Conservation (phyloP, 1,284 basidiomycete species). For the Naganishia albida region DNA sequence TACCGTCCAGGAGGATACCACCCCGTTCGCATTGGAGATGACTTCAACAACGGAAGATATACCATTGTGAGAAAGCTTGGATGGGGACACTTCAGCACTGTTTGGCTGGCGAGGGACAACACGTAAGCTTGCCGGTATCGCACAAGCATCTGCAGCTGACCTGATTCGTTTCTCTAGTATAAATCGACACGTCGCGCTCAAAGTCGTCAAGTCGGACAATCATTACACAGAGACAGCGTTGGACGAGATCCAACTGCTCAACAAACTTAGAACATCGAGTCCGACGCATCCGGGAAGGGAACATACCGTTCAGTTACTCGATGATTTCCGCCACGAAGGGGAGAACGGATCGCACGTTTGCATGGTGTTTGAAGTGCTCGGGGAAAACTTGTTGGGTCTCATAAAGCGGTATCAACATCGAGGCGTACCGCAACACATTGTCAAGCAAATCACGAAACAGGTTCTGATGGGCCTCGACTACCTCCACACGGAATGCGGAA, state of each 20-base stretch:
- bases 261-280: conserved; percentile 86
- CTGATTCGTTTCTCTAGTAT: conserved; percentile 60
- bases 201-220: conserved; percentile 96
- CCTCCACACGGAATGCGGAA: conserved; percentile 93
- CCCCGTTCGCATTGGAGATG: conserved; percentile 92
- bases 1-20: conserved; percentile 93
- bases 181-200: conserved; percentile 94
- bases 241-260: conserved; percentile 97
- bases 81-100: conserved; percentile 96
- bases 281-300: conserved; percentile 60
- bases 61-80: conserved; percentile 92
- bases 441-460: conserved; percentile 96
- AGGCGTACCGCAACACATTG: conserved; percentile 90
- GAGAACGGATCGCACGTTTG: conserved; percentile 97
- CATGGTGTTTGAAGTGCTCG: conserved; percentile 99
- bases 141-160: conserved; percentile 16
- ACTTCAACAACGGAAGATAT: conserved; percentile 85
- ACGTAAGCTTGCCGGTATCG: conserved; percentile 61
- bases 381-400: conserved; percentile 95
- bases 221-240: conserved; percentile 97
- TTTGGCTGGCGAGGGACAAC: conserved; percentile 85
- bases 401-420: conserved; percentile 85
- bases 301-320: conserved; percentile 88
- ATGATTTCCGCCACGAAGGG: conserved; percentile 94
- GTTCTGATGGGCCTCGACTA: conserved; percentile 93